Evolutionary conservation across 2,329 filamentous ascomycete genomes (phyloP), one percentile per base, ranked within the genome.

Genomic region (Polytolypa hystricis): DNA sequence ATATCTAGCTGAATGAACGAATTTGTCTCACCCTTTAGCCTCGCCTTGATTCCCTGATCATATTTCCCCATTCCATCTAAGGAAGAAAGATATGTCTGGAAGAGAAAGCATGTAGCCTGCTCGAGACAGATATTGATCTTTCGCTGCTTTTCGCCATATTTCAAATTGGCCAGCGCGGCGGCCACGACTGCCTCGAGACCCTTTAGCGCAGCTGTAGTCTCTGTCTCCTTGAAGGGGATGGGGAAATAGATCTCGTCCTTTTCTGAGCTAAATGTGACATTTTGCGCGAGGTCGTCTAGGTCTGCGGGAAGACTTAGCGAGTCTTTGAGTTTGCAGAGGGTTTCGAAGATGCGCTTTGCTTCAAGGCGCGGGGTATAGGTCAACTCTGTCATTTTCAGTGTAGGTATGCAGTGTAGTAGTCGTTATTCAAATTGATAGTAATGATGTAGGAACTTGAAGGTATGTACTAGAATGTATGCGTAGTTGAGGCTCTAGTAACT

Each of bases 121-220:
- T 63, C 60, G 30, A 62, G 42, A 33, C 49, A 57, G 12, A 64
- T 48, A 32, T 48, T 54, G 11, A 61, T 53, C 38, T 50, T 46
- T 2, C 57, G 61, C 25, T 51, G 43, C 27, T 50, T 43, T 16
- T 54, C 44, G n/a, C 65, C 68, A 49, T 66, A 66, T 31, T 66
- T 61, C 17, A 79, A 53, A 49, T 77, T 65, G 7, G 70, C 72
- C 41, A 81, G 68, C 1, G 71, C 67, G n/a, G 69, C 70, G 3
- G 72, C 73, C n/a, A 74, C 63, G 26, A 69, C 65, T 4, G 69
- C 75, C 47, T 79, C 75, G 4, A 77, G 58, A 4, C 67, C 74
- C 49, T 77, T 78, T 43, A 79, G 57, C 3, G 74, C 68, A 5
- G 66, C 65, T 8, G 67, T 57, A 1, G 69, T 68, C 44, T 72